Evolutionary conservation across 352 stramenopile genomes (phyloP).

Genomic region (Globisporangium spiculum): DNA sequence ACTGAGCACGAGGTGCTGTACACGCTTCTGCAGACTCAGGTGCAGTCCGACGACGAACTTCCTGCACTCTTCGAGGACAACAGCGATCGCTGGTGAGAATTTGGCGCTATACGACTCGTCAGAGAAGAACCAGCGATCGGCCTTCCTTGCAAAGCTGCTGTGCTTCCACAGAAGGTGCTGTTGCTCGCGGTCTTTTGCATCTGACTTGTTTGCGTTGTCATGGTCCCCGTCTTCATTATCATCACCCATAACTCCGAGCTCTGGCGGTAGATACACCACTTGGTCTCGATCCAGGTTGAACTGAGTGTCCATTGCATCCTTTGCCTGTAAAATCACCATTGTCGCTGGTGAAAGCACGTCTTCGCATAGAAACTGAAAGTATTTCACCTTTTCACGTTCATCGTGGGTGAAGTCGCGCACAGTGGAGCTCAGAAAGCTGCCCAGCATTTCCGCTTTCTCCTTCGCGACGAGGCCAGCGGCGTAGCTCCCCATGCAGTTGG

Average conservation of each 20-base stretch:
- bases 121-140: background rate
- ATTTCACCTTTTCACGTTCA: background rate
- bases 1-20: background rate
- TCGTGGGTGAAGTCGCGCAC: background rate
- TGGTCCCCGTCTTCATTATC: background rate
- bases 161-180: background rate
- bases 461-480: background rate
- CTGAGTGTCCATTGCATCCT: background rate
- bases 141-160: background rate
- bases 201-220: background rate
- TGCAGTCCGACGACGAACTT: background rate
- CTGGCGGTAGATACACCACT: background rate
- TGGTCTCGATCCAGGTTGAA: conserved; percentile 3
- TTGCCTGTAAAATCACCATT: background rate
- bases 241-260: background rate
- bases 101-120: background rate
- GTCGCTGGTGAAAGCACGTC: background rate
- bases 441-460: background rate
- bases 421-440: background rate
- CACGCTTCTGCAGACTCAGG: background rate
- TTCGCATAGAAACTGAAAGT: conserved; percentile 1
- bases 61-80: background rate
- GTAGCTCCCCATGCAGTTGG: background rate
- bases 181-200: background rate
- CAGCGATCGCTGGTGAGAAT: background rate